phyloP scores from a whole-genome alignment of 2,329 filamentous ascomycete genomes.

The Paradendryphiella salina region DNA sequence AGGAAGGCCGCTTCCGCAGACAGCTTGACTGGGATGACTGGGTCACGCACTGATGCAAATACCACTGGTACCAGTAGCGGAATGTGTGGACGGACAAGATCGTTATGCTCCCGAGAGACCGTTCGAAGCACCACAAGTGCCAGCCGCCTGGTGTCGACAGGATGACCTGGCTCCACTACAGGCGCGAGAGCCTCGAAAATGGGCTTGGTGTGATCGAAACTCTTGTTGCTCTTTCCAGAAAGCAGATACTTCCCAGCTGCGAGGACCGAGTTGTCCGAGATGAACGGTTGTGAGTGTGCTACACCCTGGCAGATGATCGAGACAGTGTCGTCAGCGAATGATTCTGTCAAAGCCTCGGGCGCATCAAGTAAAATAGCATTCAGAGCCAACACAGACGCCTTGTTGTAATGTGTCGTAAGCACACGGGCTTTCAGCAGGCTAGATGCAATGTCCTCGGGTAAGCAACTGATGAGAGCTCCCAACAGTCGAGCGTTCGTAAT shows the following conservation, averaged over 20 bases:
- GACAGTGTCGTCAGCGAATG: slow-evolving; percentile 73
- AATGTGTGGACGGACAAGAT: slow-evolving; percentile 80
- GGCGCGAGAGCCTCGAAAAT: slow-evolving; percentile 78
- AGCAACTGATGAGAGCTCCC: slow-evolving; percentile 84
- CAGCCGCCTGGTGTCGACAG: slow-evolving; percentile 81
- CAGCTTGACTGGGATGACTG: slow-evolving; percentile 92
- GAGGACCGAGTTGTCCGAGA: slow-evolving; percentile 85
- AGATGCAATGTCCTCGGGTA: slow-evolving; percentile 70
- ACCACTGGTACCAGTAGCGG: slow-evolving; percentile 77
- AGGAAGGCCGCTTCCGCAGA: slow-evolving; percentile 94
- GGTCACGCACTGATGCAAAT: slow-evolving; percentile 87
- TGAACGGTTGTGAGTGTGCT: slow-evolving; percentile 69
- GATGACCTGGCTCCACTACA: slow-evolving; percentile 74
- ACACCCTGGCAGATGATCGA: slow-evolving; percentile 81
- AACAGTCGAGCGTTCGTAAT: slow-evolving; percentile 90
- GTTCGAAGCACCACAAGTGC: slow-evolving; percentile 87
- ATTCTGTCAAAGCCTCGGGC: slow-evolving; percentile 67
- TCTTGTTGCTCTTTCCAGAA: slow-evolving; percentile 63
- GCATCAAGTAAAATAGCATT: slow-evolving; percentile 88
- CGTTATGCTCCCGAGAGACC: slow-evolving; percentile 74
- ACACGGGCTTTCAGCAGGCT: slow-evolving; percentile 70
- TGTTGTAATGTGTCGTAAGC: slow-evolving; percentile 74
- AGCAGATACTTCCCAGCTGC: slow-evolving; percentile 91
- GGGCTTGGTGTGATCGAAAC: slow-evolving; percentile 75
- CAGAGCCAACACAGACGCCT: slow-evolving; percentile 79